Evolutionary conservation across 1,139 yeast genomes (phyloP).

Genomic region (Suhomyces taliae): DNA sequence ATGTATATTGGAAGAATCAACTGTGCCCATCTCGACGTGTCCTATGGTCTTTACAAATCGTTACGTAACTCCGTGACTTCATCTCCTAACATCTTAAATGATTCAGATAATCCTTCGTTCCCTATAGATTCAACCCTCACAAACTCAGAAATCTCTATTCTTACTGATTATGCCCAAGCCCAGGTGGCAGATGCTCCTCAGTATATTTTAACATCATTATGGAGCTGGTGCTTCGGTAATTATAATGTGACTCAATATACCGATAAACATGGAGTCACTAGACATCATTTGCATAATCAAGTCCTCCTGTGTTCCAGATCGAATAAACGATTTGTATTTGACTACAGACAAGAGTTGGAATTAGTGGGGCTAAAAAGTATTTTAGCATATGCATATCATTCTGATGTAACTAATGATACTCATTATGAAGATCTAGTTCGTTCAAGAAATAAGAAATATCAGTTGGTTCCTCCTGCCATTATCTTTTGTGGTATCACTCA

Average conservation of each 20-base stretch:
- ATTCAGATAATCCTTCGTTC: constrained; percentile 15
- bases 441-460: constrained; percentile 19
- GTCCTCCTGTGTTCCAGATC: constrained; percentile 20
- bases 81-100: constrained; percentile 18
- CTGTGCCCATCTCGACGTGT: constrained; percentile 52
- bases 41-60: constrained; percentile 51
- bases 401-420: constrained; percentile 17
- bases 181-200: constrained; percentile 56
- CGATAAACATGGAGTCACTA: constrained; percentile 15
- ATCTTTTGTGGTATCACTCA: constrained; percentile 27
- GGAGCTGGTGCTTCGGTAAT: constrained; percentile 50
- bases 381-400: constrained; percentile 47
- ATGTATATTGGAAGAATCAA: constrained; percentile 43
- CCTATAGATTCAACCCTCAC: constrained; percentile 44
- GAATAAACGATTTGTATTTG: constrained; percentile 31
- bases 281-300: constrained; percentile 19
- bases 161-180: constrained; percentile 47
- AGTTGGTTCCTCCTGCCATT: constrained; percentile 26
- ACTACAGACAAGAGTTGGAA: constrained; percentile 45
- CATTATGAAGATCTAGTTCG: constrained; percentile 20
- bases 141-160: constrained; percentile 49
- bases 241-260: constrained; percentile 28
- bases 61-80: constrained; percentile 38
- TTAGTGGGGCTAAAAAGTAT: constrained; percentile 44
- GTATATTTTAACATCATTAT: constrained; percentile 40